Evolutionary conservation across 169 alveolate species (phyloP).

Genomic region (Plasmodium chabaudi): DNA sequence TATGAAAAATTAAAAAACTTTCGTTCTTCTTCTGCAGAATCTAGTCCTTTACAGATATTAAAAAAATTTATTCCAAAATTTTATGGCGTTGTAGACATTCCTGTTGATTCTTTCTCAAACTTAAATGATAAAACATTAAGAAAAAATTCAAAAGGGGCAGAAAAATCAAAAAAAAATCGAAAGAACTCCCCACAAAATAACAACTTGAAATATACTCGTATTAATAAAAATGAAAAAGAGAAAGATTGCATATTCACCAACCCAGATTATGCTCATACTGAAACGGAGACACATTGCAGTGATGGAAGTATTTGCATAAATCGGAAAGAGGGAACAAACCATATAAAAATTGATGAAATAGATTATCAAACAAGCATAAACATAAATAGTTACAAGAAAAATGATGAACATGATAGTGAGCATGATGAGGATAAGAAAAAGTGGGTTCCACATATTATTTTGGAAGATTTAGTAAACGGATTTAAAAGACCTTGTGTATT

Average conservation of each 20-base stretch:
- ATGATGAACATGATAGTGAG: not conserved
- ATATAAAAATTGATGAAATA: not conserved
- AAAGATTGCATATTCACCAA: not conserved
- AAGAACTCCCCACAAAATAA: not conserved
- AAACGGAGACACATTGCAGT: not conserved
- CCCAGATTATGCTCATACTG: not conserved
- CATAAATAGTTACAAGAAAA: not conserved
- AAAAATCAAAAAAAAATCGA: not conserved
- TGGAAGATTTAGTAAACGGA: conserved; percentile 81
- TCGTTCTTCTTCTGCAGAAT: conserved; percentile 78
- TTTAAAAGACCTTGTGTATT: conserved; percentile 81
- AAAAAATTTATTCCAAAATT: conserved; percentile 81
- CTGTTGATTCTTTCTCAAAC: conserved; percentile 31
- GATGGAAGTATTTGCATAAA: not conserved
- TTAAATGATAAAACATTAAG: not conserved
- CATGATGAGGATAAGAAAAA: conserved; percentile 8
- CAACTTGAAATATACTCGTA: too few species aligned
- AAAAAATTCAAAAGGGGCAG: not conserved
- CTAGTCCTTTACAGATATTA: conserved; percentile 81
- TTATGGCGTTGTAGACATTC: conserved; percentile 80
- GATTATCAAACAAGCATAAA: not conserved
- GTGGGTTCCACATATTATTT: conserved; percentile 77
- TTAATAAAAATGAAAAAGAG: not conserved
- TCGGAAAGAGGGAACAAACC: not conserved
- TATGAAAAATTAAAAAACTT: conserved; percentile 78